Evolutionary conservation across 805 yeast species (phyloP).

Genomic region (Wickerhamomyces subpelliculosus): DNA sequence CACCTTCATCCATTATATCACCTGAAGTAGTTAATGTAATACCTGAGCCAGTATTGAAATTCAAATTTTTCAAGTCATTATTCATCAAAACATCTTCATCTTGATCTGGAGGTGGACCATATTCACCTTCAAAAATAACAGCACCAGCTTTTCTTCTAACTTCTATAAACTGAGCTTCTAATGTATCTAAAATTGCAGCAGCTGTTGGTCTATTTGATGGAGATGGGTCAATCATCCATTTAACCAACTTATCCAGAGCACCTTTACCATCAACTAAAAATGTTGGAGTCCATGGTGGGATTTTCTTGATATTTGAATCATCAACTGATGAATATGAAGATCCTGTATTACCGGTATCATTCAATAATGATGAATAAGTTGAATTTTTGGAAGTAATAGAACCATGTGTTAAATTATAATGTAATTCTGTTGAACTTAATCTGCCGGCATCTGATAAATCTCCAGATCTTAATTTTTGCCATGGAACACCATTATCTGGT

Average conservation of each 20-base stretch:
- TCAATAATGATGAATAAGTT: slow-evolving; percentile 17
- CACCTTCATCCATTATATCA: slow-evolving; percentile 18
- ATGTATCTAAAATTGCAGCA: slow-evolving; percentile 54
- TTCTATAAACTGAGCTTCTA: slow-evolving; percentile 76
- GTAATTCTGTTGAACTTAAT: slow-evolving; percentile 63
- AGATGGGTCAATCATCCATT: slow-evolving; percentile 84
- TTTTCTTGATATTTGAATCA: slow-evolving; percentile 18
- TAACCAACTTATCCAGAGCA: slow-evolving; percentile 71
- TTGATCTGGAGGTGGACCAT: slow-evolving; percentile 66
- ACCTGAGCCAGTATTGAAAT: slow-evolving; percentile 9
- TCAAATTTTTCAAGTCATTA: slow-evolving; percentile 14
- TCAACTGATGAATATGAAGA: slow-evolving; percentile 23
- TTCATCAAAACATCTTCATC: slow-evolving; percentile 22
- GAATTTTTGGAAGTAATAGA: slow-evolving; percentile 18
- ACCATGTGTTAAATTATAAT: slow-evolving; percentile 19
- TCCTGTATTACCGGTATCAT: slow-evolving; percentile 17
- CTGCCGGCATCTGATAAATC: slow-evolving; percentile 93
- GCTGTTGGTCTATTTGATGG: slow-evolving; percentile 82
- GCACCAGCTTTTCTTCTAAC: slow-evolving; percentile 85
- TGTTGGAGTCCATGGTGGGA: slow-evolving; percentile 85
- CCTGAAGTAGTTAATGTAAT: slow-evolving; percentile 12
- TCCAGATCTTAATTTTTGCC: slow-evolving; percentile 94
- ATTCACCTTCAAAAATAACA: slow-evolving; percentile 91
- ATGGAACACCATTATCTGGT: slow-evolving; percentile 93
- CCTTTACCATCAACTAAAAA: slow-evolving; percentile 70